Percentiles rank a stretch among this genome's conserved stretches.
Evolutionary conservation across 177 flowering plant species (phyloP).

Genomic region (Telopea speciosissima): DNA sequence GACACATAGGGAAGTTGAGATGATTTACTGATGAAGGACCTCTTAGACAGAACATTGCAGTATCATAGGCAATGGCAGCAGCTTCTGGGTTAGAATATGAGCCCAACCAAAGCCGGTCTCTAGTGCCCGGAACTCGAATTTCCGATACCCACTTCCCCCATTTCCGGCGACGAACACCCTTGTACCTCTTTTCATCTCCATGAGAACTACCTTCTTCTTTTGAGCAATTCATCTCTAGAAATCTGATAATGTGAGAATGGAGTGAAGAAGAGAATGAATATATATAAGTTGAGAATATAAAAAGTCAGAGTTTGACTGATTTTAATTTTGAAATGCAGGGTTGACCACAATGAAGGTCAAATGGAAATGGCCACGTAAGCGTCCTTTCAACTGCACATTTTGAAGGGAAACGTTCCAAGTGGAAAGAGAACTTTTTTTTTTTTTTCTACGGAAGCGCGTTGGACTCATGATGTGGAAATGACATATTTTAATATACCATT

Average conservation of each 20-base stretch:
- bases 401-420: no score
- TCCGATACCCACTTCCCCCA: conserved; percentile 93
- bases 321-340: no score
- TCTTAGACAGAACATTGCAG: conserved; percentile 45
- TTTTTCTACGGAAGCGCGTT: no score
- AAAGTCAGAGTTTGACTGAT: background rate
- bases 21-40: conserved; percentile 14
- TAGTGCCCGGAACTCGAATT: conserved; percentile 56
- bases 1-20: conserved; percentile 48
- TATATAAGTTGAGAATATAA: background rate
- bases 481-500: no score
- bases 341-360: background rate
- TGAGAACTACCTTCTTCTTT: background rate
- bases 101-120: conserved; percentile 67
- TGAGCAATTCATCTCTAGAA: background rate
- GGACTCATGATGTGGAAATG: no score
- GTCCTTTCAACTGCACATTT: no score
- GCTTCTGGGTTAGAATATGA: conserved; percentile 58
- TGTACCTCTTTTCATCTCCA: conserved; percentile 26
- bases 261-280: background rate
- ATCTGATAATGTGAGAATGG: background rate
- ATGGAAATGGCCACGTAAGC: no score
- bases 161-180: conserved; percentile 53
- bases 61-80: conserved; percentile 68
- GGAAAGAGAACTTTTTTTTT: no score